phyloP scores from a whole-genome alignment of 2,329 filamentous ascomycete genomes.

The Clonostachys byssicola region DNA sequence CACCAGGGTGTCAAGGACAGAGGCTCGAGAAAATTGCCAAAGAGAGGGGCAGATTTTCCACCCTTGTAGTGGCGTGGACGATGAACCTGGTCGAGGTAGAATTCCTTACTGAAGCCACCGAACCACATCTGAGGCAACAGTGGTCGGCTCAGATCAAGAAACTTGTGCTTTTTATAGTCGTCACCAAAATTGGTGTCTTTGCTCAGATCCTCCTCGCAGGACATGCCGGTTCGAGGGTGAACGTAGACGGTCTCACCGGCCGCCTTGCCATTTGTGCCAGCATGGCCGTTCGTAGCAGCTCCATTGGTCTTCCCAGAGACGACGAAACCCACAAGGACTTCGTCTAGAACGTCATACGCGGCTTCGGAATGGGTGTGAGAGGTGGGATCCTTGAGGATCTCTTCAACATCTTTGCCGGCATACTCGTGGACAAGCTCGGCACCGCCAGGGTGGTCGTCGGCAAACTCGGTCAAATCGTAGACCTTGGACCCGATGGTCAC shows the following conservation, averaged over 20 bases:
- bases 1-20: conserved; percentile 94
- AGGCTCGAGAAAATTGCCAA: conserved; percentile 99
- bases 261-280: conserved; percentile 20
- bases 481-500: conserved; percentile 87
- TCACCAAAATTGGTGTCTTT: conserved; percentile 72
- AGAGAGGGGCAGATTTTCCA: conserved; percentile 85
- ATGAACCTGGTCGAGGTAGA: conserved; percentile 95
- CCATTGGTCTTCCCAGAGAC: conserved; percentile 42
- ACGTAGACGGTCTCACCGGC: conserved; percentile 22
- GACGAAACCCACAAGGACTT: conserved; percentile 80
- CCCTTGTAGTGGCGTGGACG: conserved; percentile 94
- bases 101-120: conserved; percentile 88
- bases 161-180: conserved; percentile 91
- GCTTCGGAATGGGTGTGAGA: conserved; percentile 87
- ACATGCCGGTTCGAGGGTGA: conserved; percentile 77
- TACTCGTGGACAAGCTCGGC: conserved; percentile 85
- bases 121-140: conserved; percentile 85
- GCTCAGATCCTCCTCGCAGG: conserved; percentile 78
- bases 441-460: conserved; percentile 88
- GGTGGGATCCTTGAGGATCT: conserved; percentile 75
- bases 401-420: conserved; percentile 78
- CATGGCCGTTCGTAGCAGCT: conserved; percentile 8
- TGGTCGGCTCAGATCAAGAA: conserved; percentile 82
- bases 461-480: conserved; percentile 90
- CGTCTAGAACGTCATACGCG: conserved; percentile 93